Conservation (phyloP, 73 alveolate species). For the Loxodes magnus region DNA sequence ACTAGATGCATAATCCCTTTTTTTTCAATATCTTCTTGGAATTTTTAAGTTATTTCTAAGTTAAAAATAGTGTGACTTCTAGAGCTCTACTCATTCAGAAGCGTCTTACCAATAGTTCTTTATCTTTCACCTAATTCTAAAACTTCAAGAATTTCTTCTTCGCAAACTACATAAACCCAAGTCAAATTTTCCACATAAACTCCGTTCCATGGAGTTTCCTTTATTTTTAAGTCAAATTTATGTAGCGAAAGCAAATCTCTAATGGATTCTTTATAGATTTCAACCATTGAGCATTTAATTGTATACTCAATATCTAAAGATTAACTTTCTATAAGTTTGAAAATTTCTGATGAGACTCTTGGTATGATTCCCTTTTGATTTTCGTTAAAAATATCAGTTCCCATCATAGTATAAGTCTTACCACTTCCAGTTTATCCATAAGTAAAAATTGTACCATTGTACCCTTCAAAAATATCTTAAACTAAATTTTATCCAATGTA, state of each 20-base stretch:
- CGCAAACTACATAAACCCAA: constrained; percentile 92
- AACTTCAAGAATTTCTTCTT: constrained; percentile 72
- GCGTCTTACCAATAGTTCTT: constrained; percentile 82
- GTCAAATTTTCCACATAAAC: constrained; percentile 87
- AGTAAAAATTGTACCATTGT: constrained; percentile 50
- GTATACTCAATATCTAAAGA: constrained; percentile 25
- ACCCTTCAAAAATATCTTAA: constrained; percentile 53
- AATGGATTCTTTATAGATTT: constrained; percentile 84
- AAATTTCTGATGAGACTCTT: constrained; percentile 39
- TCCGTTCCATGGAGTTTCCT: constrained; percentile 93
- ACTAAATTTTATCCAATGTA: constrained; percentile 53
- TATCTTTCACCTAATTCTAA: constrained; percentile 78
- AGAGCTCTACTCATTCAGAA: constrained; percentile 87
- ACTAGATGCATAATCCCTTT: constrained; percentile 70
- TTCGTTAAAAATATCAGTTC: constrained; percentile 20
- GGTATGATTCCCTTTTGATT: constrained; percentile 41
- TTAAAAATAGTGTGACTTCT: constrained; percentile 95
- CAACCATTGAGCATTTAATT: constrained; percentile 49
- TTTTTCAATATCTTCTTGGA: constrained; percentile 48
- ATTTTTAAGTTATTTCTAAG: constrained; percentile 77
- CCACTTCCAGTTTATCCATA: constrained; percentile 81
- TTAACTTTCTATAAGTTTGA: constrained; percentile 32
- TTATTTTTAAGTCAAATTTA: constrained; percentile 33
- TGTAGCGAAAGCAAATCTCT: constrained; percentile 24
- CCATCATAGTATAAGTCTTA: constrained; percentile 72